These are phyloP conservation scores for Talaromyces borbonicus DNA, from an alignment of 495 filamentous ascomycete genomes.

Conservation along the genomic window DNA sequence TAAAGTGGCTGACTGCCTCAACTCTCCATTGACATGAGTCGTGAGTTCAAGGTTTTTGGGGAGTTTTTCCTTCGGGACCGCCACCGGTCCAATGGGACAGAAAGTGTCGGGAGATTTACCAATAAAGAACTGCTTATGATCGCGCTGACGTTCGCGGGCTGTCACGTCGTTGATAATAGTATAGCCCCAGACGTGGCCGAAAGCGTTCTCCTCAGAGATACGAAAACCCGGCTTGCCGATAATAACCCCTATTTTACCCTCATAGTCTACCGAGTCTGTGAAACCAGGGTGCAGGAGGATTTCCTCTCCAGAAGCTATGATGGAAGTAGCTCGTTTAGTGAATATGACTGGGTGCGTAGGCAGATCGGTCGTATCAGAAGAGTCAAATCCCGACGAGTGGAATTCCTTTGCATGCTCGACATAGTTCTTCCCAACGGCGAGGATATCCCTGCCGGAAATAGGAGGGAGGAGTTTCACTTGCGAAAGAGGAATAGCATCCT, in stretches of 20 bases:
- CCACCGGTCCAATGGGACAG: constrained; percentile 46
- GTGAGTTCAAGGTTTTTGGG: constrained; percentile 48
- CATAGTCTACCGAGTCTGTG: constrained; percentile 38
- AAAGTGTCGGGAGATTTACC: constrained; percentile 47
- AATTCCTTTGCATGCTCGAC: constrained; percentile 38
- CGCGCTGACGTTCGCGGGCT: constrained; percentile 44
- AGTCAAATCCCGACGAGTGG: constrained; percentile 36
- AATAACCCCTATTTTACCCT: constrained; percentile 49
- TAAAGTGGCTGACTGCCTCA: constrained; percentile 54
- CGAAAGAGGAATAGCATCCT: constrained; percentile 18
- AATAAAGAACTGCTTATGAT: constrained; percentile 50
- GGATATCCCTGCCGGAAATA: constrained; percentile 33
- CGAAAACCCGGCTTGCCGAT: constrained; percentile 39
- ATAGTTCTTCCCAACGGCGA: constrained; percentile 45
- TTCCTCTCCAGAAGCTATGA: constrained; percentile 32
- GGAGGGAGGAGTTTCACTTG: constrained; percentile 31
- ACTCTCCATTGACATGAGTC: constrained; percentile 54
- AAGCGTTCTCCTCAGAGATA: constrained; percentile 34
- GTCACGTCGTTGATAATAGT: constrained; percentile 50
- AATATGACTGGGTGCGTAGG: constrained; percentile 40
- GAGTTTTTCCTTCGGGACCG: constrained; percentile 35
- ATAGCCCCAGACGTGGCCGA: constrained; percentile 46
- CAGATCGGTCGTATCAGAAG: constrained; percentile 33
- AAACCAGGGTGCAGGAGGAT: constrained; percentile 19
- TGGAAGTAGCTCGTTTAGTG: constrained; percentile 40